Evolutionary conservation across 2,329 filamentous ascomycete genomes (phyloP).

Genomic region (Gaeumannomyces sp.): DNA sequence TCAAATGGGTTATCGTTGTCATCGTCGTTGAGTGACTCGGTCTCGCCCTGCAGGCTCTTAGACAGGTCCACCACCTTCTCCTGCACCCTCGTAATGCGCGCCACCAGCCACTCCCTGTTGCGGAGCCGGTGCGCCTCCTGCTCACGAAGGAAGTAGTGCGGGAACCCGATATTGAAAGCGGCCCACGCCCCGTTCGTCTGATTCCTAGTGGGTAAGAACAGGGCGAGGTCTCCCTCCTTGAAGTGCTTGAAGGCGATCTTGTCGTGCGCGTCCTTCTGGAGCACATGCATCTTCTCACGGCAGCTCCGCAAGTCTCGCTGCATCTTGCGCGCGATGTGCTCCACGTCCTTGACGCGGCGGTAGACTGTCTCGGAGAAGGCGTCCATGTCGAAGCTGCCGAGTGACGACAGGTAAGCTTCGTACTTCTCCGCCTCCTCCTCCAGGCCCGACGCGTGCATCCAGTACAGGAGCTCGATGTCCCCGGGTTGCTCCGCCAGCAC

Average conservation of each 20-base stretch:
- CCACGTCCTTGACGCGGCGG: constrained; percentile 87
- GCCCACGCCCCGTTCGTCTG: constrained; percentile 95
- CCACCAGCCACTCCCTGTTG: constrained; percentile 90
- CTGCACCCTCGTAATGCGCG: constrained; percentile 84
- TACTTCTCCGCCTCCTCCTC: constrained; percentile 69
- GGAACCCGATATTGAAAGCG: constrained; percentile 95
- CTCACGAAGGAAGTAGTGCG: constrained; percentile 94
- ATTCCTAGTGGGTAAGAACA: constrained; percentile 92
- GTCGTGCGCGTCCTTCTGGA: constrained; percentile 81
- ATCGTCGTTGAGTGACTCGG: constrained; percentile 52
- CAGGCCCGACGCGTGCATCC: constrained; percentile 65
- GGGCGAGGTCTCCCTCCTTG: constrained; percentile 89
- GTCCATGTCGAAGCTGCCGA: constrained; percentile 78
- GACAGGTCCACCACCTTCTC: constrained; percentile 90
- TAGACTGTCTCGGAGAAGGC: constrained; percentile 78
- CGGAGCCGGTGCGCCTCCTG: constrained; percentile 81
- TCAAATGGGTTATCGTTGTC: constrained; percentile 98
- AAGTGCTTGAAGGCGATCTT: constrained; percentile 96
- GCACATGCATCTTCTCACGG: constrained; percentile 74
- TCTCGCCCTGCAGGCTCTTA: constrained; percentile 58
- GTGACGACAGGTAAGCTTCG: constrained; percentile 62
- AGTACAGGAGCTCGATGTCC: constrained; percentile 71
- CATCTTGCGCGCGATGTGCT: constrained; percentile 88
- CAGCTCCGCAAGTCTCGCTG: constrained; percentile 83
- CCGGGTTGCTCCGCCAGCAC: constrained; percentile 48